Base-by-base conservation (phyloP, 768 basidiomycete genomes). In the Serendipita sp. region DNA sequence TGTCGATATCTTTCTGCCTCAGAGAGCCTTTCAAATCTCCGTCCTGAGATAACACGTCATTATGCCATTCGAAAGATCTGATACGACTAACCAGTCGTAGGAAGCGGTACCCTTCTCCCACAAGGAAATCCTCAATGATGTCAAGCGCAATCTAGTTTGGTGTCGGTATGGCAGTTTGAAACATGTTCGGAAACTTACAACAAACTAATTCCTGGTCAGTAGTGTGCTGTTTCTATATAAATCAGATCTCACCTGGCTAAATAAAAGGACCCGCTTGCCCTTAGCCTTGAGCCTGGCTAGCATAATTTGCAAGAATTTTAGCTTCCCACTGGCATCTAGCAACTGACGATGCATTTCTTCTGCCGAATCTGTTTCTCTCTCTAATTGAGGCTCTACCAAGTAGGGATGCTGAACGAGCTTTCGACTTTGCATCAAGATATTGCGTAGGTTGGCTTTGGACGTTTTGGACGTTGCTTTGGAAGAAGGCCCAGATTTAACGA, bases 1-100 rank as follows among this genome's bases (percentile, higher is more conserved):
- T 84, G 68, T 99, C 96, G 85, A 99, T 96, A 55, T 83, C 85
- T 71, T 90, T 91, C 72, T 99, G 96, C 27, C 96, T 81, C n/a
- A 83, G 81, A 3, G 78, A 77, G 69, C 88, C 85, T 71, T 88
- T 88, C 2, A 92, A 93, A 66, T 82, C 85, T 10, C 96, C 96
- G 71, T 98, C 95, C 88, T 95, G 68, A 2, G 18, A 1, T 29
- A 23, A 65, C 55, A 45, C 3, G n/a, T 10, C 31, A 33, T 1
- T 37, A 34, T 68, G 66, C 15, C 45, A 18, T 46, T 5, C 46
- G 64, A 63, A 67, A 43, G 23, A 36, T 37, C 33, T 36, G 16
- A 62, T 13, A 46, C 60, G 2, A 65, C 78, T 62, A 70, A 91
- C 90, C 67, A 95, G 73, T 67, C 91, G 83, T 53, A 93, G 78